Conservation (phyloP, 2,329 filamentous ascomycete genomes). For the Harringtonia lauricola region DNA sequence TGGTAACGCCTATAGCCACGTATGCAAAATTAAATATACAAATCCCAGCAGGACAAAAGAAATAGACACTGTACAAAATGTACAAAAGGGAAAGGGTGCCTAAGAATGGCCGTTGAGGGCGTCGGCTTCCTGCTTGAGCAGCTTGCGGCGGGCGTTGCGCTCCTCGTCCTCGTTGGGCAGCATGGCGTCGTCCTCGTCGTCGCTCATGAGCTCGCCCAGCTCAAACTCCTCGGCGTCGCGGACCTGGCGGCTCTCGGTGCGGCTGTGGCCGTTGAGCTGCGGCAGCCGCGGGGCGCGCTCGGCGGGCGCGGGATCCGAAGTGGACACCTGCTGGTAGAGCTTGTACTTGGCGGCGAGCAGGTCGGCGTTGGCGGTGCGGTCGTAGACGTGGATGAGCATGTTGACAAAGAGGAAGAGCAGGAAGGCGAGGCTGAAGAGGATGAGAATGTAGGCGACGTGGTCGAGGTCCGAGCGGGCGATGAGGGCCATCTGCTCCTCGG, state of each 20-base stretch:
- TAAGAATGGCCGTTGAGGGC: conserved; percentile 14
- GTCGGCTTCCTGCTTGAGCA: conserved; percentile 19
- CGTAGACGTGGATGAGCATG: conserved; percentile 77
- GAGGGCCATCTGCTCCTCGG: conserved; percentile 87
- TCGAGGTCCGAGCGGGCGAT: conserved; percentile 65
- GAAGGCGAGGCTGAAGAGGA: conserved; percentile 84
- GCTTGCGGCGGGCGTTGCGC: conserved; percentile 24
- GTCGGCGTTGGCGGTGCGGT: conserved; percentile 38
- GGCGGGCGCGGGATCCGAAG: background rate
- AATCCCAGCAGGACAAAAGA: too few relatives aligned
- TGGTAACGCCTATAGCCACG: too few relatives aligned
- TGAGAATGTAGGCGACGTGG: conserved; percentile 84
- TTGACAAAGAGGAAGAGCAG: conserved; percentile 84
- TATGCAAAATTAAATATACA: too few relatives aligned
- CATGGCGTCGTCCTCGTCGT: conserved; percentile 80
- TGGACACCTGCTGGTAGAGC: background rate
- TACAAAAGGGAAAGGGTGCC: too few relatives aligned
- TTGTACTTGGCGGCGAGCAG: conserved; percentile 7
- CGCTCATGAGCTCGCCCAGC: conserved; percentile 78
- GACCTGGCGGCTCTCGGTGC: conserved; percentile 44
- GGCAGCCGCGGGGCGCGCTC: background rate
- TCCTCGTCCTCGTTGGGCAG: conserved; percentile 70
- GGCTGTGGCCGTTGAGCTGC: conserved; percentile 22
- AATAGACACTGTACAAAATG: too few relatives aligned
- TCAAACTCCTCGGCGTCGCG: conserved; percentile 88